These are phyloP conservation scores for Pseudopithomyces maydicus DNA, from an alignment of 2,329 filamentous ascomycete species.

Conservation along the genomic window DNA sequence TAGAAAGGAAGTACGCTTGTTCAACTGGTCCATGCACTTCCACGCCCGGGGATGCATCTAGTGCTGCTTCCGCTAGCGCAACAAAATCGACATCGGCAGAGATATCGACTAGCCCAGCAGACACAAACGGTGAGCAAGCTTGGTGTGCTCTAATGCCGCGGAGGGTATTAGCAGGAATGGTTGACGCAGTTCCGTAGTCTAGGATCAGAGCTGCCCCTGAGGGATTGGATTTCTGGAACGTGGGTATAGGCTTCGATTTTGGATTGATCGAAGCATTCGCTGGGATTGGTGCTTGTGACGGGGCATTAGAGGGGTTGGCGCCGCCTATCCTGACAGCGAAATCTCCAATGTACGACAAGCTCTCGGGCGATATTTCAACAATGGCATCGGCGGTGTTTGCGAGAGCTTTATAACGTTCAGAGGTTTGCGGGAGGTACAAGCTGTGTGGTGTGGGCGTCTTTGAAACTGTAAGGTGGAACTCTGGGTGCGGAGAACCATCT, in stretches of 20 bases:
- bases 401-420: conserved; percentile 76
- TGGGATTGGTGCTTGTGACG: conserved; percentile 1
- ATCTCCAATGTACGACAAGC: conserved; percentile 76
- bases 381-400: conserved; percentile 70
- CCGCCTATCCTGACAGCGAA: conserved; percentile 87
- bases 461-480: conserved; percentile 86
- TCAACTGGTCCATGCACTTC: conserved; percentile 93
- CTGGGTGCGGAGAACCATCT: conserved; percentile 55
- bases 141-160: conserved; percentile 83
- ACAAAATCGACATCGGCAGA: conserved; percentile 94
- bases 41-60: conserved; percentile 74
- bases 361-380: conserved; percentile 90
- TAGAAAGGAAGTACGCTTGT: conserved; percentile 77
- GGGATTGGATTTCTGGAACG: conserved; percentile 62
- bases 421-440: conserved; percentile 81
- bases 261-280: conserved; percentile 53
- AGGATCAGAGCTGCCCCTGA: conserved; percentile 91
- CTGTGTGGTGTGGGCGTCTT: conserved; percentile 79
- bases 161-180: conserved; percentile 84
- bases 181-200: conserved; percentile 84
- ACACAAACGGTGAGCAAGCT: conserved; percentile 76
- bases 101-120: conserved; percentile 83
- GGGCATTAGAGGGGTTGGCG: conserved; percentile 31
- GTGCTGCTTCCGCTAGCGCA: conserved; percentile 80
- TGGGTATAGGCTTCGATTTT: conserved; percentile 19